phyloP scores from a whole-genome alignment of 2,329 filamentous ascomycete genomes.

The Graphilbum fragrans region DNA sequence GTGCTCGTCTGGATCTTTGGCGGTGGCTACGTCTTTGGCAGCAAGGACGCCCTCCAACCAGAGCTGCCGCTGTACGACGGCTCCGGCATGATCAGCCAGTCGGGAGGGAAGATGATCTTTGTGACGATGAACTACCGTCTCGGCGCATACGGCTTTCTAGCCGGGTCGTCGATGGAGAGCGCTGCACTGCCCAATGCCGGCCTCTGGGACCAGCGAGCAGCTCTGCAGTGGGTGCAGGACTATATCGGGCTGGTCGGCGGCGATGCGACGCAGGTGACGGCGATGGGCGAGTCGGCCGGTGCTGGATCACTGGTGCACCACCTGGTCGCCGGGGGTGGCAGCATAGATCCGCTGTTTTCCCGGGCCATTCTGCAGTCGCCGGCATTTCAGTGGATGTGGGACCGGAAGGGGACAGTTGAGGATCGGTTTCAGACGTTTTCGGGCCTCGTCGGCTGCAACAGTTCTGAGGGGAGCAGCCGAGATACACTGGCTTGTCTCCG shows the following conservation, averaged over 20 bases:
- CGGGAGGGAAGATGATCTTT: constrained; percentile 28
- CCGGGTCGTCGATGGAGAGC: constrained; percentile 28
- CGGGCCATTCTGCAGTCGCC: constrained; percentile 21
- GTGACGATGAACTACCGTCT: constrained; percentile 35
- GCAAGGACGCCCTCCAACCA: constrained; percentile 22
- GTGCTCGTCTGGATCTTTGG: constrained; percentile 34
- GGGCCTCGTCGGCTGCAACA: constrained; percentile 17
- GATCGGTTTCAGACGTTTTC: constrained; percentile 19
- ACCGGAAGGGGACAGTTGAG: constrained; percentile 17
- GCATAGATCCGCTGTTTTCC: constrained; percentile 28
- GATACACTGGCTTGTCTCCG: constrained; percentile 17
- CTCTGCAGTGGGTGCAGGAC: constrained; percentile 34
- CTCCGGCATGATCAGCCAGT: constrained; percentile 20
- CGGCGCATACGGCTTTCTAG: constrained; percentile 34
- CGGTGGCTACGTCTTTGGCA: constrained; percentile 29
- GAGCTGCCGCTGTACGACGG: constrained; percentile 25
- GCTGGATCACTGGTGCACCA: constrained; percentile 38
- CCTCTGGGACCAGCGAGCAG: constrained; percentile 28
- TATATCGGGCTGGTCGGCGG: constrained; percentile 33
- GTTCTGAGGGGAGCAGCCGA: constrained; percentile 7
- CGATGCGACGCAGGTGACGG: constrained; percentile 31
- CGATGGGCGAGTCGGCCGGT: constrained; percentile 38
- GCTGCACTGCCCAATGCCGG: constrained; percentile 30
- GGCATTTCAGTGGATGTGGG: constrained; percentile 22
- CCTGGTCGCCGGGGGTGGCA: constrained; percentile 29